Conservation (phyloP, 257 asterid genomes). For the Salvia rosmarinus region DNA sequence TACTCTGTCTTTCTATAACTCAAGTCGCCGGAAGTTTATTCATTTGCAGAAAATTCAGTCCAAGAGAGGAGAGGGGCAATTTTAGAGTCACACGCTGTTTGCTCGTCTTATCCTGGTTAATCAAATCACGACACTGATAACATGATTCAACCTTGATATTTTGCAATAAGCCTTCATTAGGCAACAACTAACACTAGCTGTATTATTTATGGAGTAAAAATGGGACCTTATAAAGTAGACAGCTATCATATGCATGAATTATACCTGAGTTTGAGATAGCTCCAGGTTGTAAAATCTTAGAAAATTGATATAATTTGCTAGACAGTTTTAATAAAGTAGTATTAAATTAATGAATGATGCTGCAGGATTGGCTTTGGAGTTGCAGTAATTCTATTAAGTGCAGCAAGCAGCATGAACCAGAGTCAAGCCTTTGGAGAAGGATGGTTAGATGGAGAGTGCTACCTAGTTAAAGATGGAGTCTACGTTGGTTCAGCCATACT, state of each 20-base stretch:
- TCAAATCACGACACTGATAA: too few species aligned
- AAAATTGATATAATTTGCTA: background rate
- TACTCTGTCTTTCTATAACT: conserved; percentile 42
- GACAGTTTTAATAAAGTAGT: background rate
- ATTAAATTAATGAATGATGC: background rate
- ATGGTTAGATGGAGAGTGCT: conserved; percentile 88
- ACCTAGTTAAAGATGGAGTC: conserved; percentile 73
- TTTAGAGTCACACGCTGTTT: conserved; percentile 47
- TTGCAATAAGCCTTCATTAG: too few species aligned
- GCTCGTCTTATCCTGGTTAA: conserved; percentile 61
- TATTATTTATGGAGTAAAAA: too few species aligned
- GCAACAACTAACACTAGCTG: too few species aligned
- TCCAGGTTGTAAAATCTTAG: background rate
- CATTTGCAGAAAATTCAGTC: conserved; percentile 42
- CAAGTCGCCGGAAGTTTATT: conserved; percentile 59
- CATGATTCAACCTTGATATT: too few species aligned
- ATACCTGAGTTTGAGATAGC: background rate
- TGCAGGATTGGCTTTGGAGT: conserved; percentile 77
- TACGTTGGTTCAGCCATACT: conserved; percentile 58
- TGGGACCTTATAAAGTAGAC: too few species aligned
- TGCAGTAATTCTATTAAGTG: conserved; percentile 49
- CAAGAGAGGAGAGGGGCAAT: conserved; percentile 30
- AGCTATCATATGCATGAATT: background rate
- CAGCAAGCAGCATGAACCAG: conserved; percentile 72
- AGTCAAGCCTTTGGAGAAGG: conserved; percentile 71